Base-by-base conservation (phyloP, 192 early-diverging fungal genomes). In the Rhizophlyctis rosea region DNA sequence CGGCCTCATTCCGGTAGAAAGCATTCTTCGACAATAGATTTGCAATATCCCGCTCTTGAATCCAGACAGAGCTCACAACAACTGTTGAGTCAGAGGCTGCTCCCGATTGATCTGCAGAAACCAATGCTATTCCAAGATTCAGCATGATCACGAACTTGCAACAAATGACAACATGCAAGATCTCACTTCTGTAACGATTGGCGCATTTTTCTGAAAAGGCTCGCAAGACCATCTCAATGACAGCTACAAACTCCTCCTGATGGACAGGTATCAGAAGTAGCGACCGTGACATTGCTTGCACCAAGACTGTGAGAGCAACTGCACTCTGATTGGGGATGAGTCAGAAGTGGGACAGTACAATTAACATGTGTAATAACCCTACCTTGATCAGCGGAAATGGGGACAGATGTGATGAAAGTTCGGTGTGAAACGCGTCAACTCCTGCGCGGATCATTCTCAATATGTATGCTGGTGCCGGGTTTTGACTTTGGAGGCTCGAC, bases 311-410 rank as follows among this genome's bases (percentile, higher is more conserved):
- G 3, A 90, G 63, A 4, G 82, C 74, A 2, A 85, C 64, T 0
- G 79, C 81, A 59, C 89, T 88, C 84, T 90, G 59, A 2, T 18
- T 50, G 21, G 54, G 59, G n/a, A 50, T 28, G 27, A 31, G 47
- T 44, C 14, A 47, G 18, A 18, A 39, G 30, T 47, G 23, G 7
- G 5, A 50, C 28, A 13, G 21, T 5, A 36, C 3, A 32, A 53
- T 1, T 16, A 59, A 47, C 1, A 62, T 54, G 11, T n/a, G n/a
- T 16, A 13, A 14, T 13, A 16, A 52, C 47, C 28, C n/a, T 64
- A 90, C 88, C 71, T 89, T 89, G 30, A 85, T 58, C 53, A 91
- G 70, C n/a, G 88, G 88, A 31, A 81, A 80, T n/a, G 65, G 64
- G n/a, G 78, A 71, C n/a, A 66, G 34, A 13, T 76, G 72, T 29